Conservation (phyloP, 106 monocot genomes). For the Dendrobium chrysotoxum region DNA sequence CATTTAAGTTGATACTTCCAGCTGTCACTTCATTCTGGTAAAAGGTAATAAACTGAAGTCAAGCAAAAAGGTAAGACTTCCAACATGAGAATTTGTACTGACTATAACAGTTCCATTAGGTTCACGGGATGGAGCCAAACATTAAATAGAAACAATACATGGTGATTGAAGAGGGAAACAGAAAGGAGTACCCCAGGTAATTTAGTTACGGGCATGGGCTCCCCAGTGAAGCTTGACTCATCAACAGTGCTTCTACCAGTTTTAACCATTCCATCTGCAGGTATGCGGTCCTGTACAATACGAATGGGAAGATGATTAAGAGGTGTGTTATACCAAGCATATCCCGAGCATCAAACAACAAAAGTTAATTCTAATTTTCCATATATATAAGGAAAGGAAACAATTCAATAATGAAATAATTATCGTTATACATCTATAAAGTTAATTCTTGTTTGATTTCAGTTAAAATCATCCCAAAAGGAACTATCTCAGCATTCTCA, state of each 20-base stretch:
- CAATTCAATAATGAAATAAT: not conserved
- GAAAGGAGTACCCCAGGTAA: slow-evolving; percentile 65
- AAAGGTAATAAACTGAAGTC: slow-evolving; percentile 8
- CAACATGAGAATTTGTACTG: not conserved
- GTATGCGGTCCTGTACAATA: slow-evolving; percentile 79
- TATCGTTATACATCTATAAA: not conserved
- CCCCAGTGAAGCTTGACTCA: slow-evolving; percentile 97
- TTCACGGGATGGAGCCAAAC: not conserved
- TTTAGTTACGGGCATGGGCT: slow-evolving; percentile 91
- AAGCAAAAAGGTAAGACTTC: not conserved
- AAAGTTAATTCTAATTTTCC: not conserved
- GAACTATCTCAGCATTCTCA: not conserved
- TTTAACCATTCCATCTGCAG: slow-evolving; percentile 94
- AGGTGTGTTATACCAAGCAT: not conserved
- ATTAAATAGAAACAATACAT: not conserved
- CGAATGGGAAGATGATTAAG: slow-evolving; percentile 4
- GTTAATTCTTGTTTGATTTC: not conserved
- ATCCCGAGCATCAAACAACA: not conserved
- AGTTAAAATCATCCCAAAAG: not conserved
- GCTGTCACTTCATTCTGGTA: slow-evolving; percentile 80
- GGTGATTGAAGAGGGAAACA: not conserved
- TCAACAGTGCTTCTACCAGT: slow-evolving; percentile 93
- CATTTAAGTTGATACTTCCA: slow-evolving; percentile 95
- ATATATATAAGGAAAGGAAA: not conserved
- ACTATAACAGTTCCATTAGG: not conserved